phyloP scores from a whole-genome alignment of 345 rosid genomes.

The Turnera subulata region DNA sequence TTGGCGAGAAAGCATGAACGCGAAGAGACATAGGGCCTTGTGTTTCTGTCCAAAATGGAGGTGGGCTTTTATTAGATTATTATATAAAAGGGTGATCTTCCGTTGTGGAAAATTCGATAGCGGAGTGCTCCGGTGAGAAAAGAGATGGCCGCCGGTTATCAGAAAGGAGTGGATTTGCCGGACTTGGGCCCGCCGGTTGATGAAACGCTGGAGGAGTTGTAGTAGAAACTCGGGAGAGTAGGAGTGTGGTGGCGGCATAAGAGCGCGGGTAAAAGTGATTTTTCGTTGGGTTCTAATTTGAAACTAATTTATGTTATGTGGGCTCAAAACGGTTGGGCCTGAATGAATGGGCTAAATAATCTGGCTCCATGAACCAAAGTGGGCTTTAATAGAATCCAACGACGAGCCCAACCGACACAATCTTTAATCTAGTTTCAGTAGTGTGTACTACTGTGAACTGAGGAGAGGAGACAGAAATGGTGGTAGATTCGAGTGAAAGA shows the following conservation, averaged over 20 bases:
- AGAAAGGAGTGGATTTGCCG: constrained; percentile 54
- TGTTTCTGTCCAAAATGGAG: constrained; percentile 37
- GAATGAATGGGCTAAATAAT: no score
- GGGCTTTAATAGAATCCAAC: no score
- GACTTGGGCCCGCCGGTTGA: constrained; percentile 35
- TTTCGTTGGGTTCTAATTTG: no score
- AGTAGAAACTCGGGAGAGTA: constrained; percentile 39
- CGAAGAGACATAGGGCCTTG: constrained; percentile 44
- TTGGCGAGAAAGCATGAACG: constrained; percentile 48
- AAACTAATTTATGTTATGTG: no score
- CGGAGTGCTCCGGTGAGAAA: not conserved
- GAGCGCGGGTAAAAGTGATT: no score
- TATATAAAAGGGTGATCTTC: constrained; percentile 47
- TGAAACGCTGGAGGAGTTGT: constrained; percentile 44
- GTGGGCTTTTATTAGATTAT: constrained; percentile 56
- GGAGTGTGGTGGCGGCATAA: not conserved
- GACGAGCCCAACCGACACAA: no score
- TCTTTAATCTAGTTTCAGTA: no score
- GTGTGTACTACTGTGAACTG: no score
- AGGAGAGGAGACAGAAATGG: no score
- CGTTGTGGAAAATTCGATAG: constrained; percentile 29
- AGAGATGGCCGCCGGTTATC: constrained; percentile 27
- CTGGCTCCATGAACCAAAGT: no score
- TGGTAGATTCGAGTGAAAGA: no score
- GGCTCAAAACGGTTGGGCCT: no score